Percentiles rank a stretch among this genome's conserved stretches.
Evolutionary conservation across 257 asterid species (phyloP).

Genomic region (Lithospermum erythrorhizon): DNA sequence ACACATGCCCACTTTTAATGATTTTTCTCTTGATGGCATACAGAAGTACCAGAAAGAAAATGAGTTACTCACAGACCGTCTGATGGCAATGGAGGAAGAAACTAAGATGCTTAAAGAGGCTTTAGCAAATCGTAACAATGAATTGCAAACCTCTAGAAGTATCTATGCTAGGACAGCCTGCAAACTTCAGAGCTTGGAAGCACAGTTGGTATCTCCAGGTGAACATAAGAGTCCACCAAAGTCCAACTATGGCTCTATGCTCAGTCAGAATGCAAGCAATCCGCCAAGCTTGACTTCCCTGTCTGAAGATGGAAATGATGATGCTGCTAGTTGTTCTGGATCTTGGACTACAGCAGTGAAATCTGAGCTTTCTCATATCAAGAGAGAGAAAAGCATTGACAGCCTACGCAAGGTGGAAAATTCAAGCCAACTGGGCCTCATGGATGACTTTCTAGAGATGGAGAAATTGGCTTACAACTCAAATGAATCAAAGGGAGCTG

Average conservation of each 20-base stretch:
- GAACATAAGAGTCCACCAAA: constrained; percentile 38
- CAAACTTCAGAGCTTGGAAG: constrained; percentile 74
- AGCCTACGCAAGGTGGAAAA: constrained; percentile 52
- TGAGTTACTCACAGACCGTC: constrained; percentile 67
- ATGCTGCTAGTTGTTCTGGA: constrained; percentile 57
- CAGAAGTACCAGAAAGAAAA: constrained; percentile 61
- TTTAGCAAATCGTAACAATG: constrained; percentile 78
- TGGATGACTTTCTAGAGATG: constrained; percentile 99
- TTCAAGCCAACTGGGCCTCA: constrained; percentile 58
- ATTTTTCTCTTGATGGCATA: constrained; percentile 48
- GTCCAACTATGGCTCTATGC: constrained; percentile 29
- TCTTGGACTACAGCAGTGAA: constrained; percentile 56
- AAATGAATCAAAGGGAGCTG: constrained; percentile 34
- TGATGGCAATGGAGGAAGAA: constrained; percentile 86
- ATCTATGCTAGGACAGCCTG: constrained; percentile 62
- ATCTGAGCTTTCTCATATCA: constrained; percentile 51
- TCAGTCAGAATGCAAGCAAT: constrained; percentile 30
- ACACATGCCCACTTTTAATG: constrained; percentile 43
- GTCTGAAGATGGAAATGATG: constrained; percentile 83
- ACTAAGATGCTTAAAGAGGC: constrained; percentile 93
- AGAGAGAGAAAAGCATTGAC: constrained; percentile 53
- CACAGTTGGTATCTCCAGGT: constrained; percentile 45
- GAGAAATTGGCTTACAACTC: constrained; percentile 76
- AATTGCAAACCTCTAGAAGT: constrained; percentile 70
- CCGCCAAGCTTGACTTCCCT: constrained; percentile 56